Base-by-base conservation (phyloP, 1,284 basidiomycete genomes). In the Mycocalia duriaeana region DNA sequence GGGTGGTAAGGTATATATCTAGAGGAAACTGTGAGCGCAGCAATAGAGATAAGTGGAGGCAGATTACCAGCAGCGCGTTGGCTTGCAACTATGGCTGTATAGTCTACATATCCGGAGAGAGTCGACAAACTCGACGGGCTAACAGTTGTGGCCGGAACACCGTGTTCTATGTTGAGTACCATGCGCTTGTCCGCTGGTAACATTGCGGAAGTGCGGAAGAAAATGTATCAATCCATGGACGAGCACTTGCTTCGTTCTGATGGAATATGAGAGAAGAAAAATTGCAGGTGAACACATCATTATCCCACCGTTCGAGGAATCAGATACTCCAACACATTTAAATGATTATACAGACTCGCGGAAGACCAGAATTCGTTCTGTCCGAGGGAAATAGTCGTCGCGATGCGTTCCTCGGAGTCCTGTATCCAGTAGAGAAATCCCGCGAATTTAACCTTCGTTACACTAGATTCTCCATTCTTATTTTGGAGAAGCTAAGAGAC, bases 41-140 rank as follows among this genome's bases (percentile, higher is more conserved):
- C 28, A 31, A n/a, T 31, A n/a, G 8, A 31, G 28, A 31, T 31
- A 31, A 31, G 28, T 31, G 8, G 28, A 31, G 28, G 28, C 28
- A 31, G 28, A 31, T 31, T 31, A 31, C 28, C 28, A 31, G 28
- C 28, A n/a, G 28, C 28, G 2, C 74, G 69, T 44, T 44, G 47
- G 44, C 43, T 45, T 48, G 42, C 47, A 38, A 48, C 47, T 38
- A 48, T 25, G 37, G 31, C 43, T 36, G 47, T 48, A 22, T 48
- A 48, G 42, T 48, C 47, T 18, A 48, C 47, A 44, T 44, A 45
- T 45, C 47, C 47, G 4, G 42, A 48, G 44, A 45, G 47, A 42
- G 47, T 48, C 35, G 47, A 48, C 42, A 48, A 48, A 45, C 47
- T 48, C 47, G 46, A 48, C 19, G 40, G 46, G 46, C 46, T 48